Conservation (phyloP, 805 yeast genomes). For the Cyberlindnera meyerae region DNA sequence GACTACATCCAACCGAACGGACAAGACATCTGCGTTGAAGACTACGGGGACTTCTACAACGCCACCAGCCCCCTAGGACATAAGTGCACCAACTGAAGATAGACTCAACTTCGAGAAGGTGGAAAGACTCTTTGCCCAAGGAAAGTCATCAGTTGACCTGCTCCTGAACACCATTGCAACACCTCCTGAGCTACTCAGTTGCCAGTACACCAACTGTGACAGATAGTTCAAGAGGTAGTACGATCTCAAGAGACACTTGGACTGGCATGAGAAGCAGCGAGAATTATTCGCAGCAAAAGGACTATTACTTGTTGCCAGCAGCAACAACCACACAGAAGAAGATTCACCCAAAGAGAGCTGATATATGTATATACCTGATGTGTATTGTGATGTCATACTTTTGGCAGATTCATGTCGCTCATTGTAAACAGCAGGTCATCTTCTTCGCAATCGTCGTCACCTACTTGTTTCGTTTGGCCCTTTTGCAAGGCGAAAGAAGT, state of each 20-base stretch:
- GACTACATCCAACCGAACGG: constrained; percentile 1
- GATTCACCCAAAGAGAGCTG: neutral
- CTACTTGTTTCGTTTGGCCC: constrained; percentile 23
- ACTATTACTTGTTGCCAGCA: constrained; percentile 9
- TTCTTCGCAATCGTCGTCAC: constrained; percentile 44
- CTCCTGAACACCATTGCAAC: constrained; percentile 29
- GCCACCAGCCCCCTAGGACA: no score
- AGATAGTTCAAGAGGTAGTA: constrained; percentile 47
- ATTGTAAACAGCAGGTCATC: constrained; percentile 64
- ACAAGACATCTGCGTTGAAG: neutral
- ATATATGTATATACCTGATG: neutral
- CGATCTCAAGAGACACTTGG: constrained; percentile 45
- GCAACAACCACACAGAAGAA: no score
- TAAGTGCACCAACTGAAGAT: neutral
- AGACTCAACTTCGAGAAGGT: constrained; percentile 20
- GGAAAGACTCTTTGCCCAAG: constrained; percentile 23
- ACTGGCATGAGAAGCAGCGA: constrained; percentile 42
- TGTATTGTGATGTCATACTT: constrained; percentile 3
- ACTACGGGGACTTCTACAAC: neutral
- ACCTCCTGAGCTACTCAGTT: constrained; percentile 32
- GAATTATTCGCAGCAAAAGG: constrained; percentile 10
- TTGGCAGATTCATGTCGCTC: constrained; percentile 64
- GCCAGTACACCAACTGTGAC: constrained; percentile 47
- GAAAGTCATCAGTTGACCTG: constrained; percentile 26
- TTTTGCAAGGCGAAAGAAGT: neutral